These are phyloP conservation scores for Geranomyces variabilis DNA, from an alignment of 192 early-diverging fungal species.

Conservation along the genomic window DNA sequence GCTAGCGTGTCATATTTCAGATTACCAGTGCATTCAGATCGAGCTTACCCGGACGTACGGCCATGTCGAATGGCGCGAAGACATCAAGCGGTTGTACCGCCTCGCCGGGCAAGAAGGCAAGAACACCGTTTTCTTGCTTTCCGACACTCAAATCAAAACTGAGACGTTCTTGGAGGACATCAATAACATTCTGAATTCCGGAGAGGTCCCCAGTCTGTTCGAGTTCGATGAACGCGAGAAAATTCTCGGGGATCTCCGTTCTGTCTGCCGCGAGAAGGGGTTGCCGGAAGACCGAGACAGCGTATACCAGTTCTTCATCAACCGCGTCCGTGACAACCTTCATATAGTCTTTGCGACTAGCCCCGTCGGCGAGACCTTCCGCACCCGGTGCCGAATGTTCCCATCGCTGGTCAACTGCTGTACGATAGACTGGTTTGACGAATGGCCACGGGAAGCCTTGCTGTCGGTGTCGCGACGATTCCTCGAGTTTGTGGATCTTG, in stretches of 20 bases:
- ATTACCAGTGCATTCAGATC: slow-evolving; percentile 61
- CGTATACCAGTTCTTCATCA: slow-evolving; percentile 66
- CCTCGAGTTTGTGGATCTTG: slow-evolving; percentile 64
- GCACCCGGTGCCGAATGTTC: slow-evolving; percentile 64
- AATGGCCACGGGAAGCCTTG: slow-evolving; percentile 63
- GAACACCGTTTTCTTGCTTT: slow-evolving; percentile 63
- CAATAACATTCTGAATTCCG: slow-evolving; percentile 63
- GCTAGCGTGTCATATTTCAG: slow-evolving; percentile 63
- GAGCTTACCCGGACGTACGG: slow-evolving; percentile 64
- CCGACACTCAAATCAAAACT: slow-evolving; percentile 65
- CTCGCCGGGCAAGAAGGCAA: slow-evolving; percentile 62
- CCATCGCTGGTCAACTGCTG: slow-evolving; percentile 65
- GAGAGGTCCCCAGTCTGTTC: slow-evolving; percentile 64
- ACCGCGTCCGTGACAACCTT: slow-evolving; percentile 60
- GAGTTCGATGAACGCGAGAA: slow-evolving; percentile 67
- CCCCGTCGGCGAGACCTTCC: slow-evolving; percentile 62
- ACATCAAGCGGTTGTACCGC: slow-evolving; percentile 59
- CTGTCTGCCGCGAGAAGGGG: slow-evolving; percentile 56
- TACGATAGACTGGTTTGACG: slow-evolving; percentile 69
- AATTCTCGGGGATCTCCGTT: slow-evolving; percentile 59
- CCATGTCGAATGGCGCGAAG: slow-evolving; percentile 59
- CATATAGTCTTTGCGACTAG: slow-evolving; percentile 64
- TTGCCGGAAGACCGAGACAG: slow-evolving; percentile 60
- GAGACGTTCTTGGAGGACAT: slow-evolving; percentile 64
- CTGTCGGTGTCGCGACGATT: slow-evolving; percentile 59